Conservation (phyloP, 352 stramenopile species). For the Globisporangium cylindrosporum region DNA sequence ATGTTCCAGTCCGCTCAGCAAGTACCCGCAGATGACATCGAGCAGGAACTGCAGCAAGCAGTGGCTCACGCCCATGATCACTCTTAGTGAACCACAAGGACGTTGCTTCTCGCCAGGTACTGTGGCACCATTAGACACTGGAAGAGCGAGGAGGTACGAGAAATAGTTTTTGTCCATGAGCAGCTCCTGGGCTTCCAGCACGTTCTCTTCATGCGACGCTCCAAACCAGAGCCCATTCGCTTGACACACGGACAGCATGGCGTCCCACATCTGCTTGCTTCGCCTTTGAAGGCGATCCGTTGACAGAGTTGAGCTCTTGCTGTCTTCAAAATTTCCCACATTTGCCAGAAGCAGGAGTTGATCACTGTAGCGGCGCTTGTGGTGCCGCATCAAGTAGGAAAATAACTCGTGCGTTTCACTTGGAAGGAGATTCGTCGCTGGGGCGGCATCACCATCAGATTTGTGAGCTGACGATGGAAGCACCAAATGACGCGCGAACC, state of each 20-base stretch:
- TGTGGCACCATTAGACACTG: neutral
- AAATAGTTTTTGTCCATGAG: constrained; percentile 24
- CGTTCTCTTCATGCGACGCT: constrained; percentile 13
- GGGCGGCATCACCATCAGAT: neutral
- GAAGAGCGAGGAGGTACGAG: constrained; percentile 5
- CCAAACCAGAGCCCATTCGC: constrained; percentile 43
- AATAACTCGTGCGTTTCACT: constrained; percentile 15
- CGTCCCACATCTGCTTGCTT: constrained; percentile 27
- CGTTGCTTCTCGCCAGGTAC: neutral
- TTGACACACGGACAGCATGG: constrained; percentile 29
- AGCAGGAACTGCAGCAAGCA: constrained; percentile 49
- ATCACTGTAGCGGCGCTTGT: constrained; percentile 9
- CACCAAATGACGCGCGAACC: neutral
- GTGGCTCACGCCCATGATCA: constrained; percentile 21
- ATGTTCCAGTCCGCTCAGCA: constrained; percentile 56
- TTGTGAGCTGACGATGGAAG: neutral
- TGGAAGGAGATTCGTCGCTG: neutral
- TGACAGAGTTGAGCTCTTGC: neutral
- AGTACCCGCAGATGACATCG: constrained; percentile 43
- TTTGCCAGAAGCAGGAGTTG: neutral
- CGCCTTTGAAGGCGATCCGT: constrained; percentile 2
- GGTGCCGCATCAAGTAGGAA: constrained; percentile 10
- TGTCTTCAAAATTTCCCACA: neutral
- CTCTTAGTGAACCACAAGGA: neutral
- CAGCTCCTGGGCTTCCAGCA: constrained; percentile 47